Conservation (phyloP, 768 basidiomycete species). For the Bullera alba region DNA sequence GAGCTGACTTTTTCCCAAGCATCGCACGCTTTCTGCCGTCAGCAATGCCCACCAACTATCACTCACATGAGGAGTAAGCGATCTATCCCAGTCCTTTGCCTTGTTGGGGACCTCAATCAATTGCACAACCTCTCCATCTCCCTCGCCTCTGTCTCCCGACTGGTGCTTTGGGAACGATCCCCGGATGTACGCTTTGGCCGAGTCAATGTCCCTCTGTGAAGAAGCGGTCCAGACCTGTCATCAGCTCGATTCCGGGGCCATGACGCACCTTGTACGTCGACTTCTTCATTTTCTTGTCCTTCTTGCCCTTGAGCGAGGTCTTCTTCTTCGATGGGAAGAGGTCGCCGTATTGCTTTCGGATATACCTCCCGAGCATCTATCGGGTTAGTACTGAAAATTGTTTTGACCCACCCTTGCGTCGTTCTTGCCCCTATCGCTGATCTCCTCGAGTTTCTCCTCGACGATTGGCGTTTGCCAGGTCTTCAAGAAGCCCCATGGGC, state of each 20-base stretch:
- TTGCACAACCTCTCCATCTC: slow-evolving; percentile 44
- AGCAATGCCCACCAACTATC: background rate
- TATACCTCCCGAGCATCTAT: slow-evolving; percentile 34
- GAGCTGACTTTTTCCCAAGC: slow-evolving; percentile 45
- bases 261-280: slow-evolving; percentile 28
- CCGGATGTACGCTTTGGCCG: slow-evolving; percentile 44
- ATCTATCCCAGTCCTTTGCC: slow-evolving; percentile 44
- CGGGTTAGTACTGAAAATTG: background rate
- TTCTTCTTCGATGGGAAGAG: slow-evolving; percentile 30
- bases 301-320: slow-evolving; percentile 15
- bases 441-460: slow-evolving; percentile 44
- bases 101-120: slow-evolving; percentile 48
- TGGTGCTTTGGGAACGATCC: slow-evolving; percentile 47
- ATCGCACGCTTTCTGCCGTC: slow-evolving; percentile 45
- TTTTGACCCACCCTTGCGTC: slow-evolving; percentile 41
- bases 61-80: slow-evolving; percentile 45
- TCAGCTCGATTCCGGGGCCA: background rate
- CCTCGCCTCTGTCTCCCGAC: slow-evolving; percentile 44
- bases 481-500: slow-evolving; percentile 42
- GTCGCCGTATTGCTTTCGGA: slow-evolving; percentile 31
- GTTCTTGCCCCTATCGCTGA: slow-evolving; percentile 41
- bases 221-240: slow-evolving; percentile 46
- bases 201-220: slow-evolving; percentile 43
- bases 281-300: slow-evolving; percentile 10
- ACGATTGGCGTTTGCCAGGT: slow-evolving; percentile 42